Conservation (phyloP, 345 rosid species). For the Gossypium rotundifolium region DNA sequence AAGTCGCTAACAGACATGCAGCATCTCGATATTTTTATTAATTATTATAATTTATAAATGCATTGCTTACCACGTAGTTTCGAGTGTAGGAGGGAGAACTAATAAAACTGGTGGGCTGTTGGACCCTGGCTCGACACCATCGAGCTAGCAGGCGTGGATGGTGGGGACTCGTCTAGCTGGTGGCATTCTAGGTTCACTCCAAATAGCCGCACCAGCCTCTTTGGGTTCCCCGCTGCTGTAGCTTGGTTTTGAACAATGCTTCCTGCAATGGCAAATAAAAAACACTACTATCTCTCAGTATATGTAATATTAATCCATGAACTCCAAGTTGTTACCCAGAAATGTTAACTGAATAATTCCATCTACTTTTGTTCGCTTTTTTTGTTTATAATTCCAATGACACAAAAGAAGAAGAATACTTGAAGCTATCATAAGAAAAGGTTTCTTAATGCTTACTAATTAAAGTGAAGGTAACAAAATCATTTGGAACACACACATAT, state of each 20-base stretch:
- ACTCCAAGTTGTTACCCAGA: too few relatives aligned
- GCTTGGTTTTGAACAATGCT: slow-evolving; percentile 27
- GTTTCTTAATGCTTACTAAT: too few relatives aligned
- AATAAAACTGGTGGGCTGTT: slow-evolving; percentile 25
- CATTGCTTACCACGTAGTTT: slow-evolving; percentile 35
- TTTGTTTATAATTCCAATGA: too few relatives aligned
- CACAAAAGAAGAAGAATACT: background rate
- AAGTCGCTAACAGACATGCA: background rate
- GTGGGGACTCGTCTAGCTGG: slow-evolving; percentile 50
- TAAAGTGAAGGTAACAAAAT: too few relatives aligned
- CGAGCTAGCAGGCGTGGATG: slow-evolving; percentile 61
- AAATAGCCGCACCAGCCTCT: slow-evolving; percentile 63
- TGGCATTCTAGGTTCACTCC: slow-evolving; percentile 93
- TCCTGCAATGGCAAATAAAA: background rate
- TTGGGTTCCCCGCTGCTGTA: slow-evolving; percentile 43
- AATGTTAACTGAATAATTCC: too few relatives aligned
- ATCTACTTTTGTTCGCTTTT: too few relatives aligned
- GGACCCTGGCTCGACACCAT: slow-evolving; percentile 33
- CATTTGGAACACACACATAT: too few relatives aligned
- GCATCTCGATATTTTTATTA: background rate
- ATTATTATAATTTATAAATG: background rate
- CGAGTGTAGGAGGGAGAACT: slow-evolving; percentile 25
- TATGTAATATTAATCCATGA: too few relatives aligned
- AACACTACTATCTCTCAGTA: too few relatives aligned
- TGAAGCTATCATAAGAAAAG: background rate